Conservation (phyloP, 139 green algal genomes). For the Micractinium sp. region DNA sequence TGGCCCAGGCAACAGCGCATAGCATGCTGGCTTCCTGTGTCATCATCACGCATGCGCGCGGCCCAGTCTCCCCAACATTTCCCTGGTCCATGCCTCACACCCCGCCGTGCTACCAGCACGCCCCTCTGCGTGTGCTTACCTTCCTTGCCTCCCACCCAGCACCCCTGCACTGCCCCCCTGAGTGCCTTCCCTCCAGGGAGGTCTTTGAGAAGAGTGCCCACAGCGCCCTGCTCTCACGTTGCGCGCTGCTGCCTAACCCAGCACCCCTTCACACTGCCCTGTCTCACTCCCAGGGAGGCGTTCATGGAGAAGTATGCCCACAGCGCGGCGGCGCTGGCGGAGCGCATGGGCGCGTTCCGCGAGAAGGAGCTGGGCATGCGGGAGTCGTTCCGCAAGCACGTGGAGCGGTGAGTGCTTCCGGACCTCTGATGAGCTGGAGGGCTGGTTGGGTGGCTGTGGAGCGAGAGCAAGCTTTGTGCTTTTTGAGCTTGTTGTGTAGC, state of each 20-base stretch:
- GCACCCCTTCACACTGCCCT: too few species aligned
- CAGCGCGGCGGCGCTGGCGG: slow-evolving; percentile 76
- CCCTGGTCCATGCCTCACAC: neutral
- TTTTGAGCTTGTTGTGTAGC: neutral
- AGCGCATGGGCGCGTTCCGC: slow-evolving; percentile 73
- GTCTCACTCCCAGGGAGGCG: slow-evolving; percentile 4
- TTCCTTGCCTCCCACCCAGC: neutral
- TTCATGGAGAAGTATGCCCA: slow-evolving; percentile 64
- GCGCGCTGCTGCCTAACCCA: neutral
- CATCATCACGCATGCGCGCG: too few species aligned
- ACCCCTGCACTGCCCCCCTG: neutral
- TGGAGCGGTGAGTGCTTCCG: slow-evolving; percentile 45
- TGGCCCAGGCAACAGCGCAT: too few species aligned
- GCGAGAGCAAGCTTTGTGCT: too few species aligned
- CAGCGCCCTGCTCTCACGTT: neutral
- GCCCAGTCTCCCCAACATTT: neutral
- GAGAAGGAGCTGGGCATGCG: slow-evolving; percentile 74
- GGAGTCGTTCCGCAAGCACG: slow-evolving; percentile 62
- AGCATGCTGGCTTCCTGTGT: too few species aligned
- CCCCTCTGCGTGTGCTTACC: too few species aligned
- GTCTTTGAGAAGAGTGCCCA: neutral
- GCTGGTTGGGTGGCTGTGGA: too few species aligned
- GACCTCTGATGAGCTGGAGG: neutral
- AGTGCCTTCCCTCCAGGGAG: neutral
- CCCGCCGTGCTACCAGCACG: too few species aligned